phyloP scores from a whole-genome alignment of 1,284 basidiomycete genomes.

The Leccinum pachyderme region DNA sequence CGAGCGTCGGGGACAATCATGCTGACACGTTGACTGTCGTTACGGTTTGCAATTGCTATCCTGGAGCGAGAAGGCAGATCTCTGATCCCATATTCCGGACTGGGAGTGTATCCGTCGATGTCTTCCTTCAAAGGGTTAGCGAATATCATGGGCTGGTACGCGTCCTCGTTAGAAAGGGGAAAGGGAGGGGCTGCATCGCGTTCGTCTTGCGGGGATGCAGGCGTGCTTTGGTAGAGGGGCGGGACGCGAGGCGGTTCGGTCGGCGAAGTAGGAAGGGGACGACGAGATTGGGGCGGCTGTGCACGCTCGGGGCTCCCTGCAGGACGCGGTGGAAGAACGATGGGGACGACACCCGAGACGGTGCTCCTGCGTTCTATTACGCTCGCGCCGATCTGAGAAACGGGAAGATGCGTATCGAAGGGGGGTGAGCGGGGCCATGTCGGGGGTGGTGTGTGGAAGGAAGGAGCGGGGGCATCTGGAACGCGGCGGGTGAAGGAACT shows the following conservation, averaged over 20 bases:
- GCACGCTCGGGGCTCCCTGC: constrained; percentile 17
- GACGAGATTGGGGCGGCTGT: constrained; percentile 15
- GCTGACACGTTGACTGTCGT: neutral
- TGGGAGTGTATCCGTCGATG: neutral
- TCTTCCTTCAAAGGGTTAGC: constrained; percentile 21
- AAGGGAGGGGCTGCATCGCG: constrained; percentile 14
- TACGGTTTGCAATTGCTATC: constrained; percentile 21
- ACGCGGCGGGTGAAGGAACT: constrained; percentile 25
- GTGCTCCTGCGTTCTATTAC: constrained; percentile 29
- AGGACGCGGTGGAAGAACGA: neutral
- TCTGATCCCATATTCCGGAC: constrained; percentile 31
- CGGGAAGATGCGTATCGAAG: constrained; percentile 6
- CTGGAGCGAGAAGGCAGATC: constrained; percentile 26
- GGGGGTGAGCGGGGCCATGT: constrained; percentile 13
- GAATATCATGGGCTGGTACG: constrained; percentile 30
- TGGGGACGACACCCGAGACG: constrained; percentile 23
- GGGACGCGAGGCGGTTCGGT: constrained; percentile 5
- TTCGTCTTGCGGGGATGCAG: constrained; percentile 17
- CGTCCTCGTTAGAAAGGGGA: constrained; percentile 5
- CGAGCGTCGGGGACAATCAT: neutral
- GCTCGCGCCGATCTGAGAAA: constrained; percentile 5
- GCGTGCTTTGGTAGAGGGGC: constrained; percentile 14
- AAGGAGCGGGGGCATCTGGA: constrained; percentile 4
- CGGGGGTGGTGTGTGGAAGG: constrained; percentile 12
- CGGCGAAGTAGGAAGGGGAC: constrained; percentile 32